Evolutionary conservation across 2,329 filamentous ascomycete genomes (phyloP).

Genomic region (Ophiobolus disseminans): DNA sequence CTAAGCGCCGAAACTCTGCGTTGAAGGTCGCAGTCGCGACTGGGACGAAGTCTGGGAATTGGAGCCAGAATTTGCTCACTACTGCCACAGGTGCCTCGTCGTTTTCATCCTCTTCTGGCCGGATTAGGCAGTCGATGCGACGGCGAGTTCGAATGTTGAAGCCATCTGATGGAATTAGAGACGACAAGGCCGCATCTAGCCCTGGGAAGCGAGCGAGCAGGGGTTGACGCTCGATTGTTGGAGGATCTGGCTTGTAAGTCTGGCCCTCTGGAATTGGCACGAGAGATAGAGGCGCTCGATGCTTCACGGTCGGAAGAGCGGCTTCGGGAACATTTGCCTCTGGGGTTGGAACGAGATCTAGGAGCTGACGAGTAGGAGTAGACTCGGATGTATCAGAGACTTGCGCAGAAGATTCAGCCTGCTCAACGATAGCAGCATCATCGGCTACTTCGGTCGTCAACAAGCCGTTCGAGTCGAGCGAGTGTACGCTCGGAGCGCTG

Average conservation of each 20-base stretch:
- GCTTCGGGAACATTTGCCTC: not conserved
- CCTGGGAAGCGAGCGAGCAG: too few relatives aligned
- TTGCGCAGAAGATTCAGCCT: too few relatives aligned
- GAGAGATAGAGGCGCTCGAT: not conserved
- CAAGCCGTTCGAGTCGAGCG: conserved; percentile 16
- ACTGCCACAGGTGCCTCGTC: not conserved
- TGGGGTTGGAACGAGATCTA: not conserved
- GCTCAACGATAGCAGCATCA: conserved; percentile 3
- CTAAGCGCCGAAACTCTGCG: conserved; percentile 28
- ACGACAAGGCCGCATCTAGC: too few relatives aligned
- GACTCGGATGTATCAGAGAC: not conserved
- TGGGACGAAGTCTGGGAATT: conserved; percentile 24
- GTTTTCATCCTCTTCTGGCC: not conserved
- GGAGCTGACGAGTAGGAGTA: not conserved
- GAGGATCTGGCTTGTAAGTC: not conserved
- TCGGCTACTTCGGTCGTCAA: conserved; percentile 6
- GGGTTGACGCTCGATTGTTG: too few relatives aligned
- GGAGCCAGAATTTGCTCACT: conserved; percentile 25
- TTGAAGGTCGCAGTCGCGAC: conserved; percentile 22
- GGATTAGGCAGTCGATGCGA: not conserved
- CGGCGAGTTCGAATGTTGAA: too few relatives aligned
- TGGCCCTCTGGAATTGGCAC: not conserved
- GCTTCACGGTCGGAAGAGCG: too few relatives aligned
- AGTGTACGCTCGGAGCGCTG: conserved; percentile 17
- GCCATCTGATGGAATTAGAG: not conserved